Evolutionary conservation across 1,139 yeast genomes (phyloP).

Genomic region (Saccharomycopsis hybrid): DNA sequence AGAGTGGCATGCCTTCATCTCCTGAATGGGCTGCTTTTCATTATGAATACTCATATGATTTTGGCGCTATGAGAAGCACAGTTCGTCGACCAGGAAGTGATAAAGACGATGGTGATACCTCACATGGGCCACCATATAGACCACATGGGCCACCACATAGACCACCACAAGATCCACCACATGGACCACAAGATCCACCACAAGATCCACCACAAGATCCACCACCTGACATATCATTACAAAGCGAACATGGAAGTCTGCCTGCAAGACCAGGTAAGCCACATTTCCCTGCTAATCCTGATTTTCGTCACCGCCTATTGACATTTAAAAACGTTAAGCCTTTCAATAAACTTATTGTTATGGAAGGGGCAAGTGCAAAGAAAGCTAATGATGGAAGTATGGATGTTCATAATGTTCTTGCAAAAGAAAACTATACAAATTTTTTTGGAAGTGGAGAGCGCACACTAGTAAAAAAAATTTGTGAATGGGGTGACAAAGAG

Average conservation of each 20-base stretch:
- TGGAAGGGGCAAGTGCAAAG: constrained; percentile 59
- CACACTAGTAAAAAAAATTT: constrained; percentile 39
- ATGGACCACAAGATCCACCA: neutral
- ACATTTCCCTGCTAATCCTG: no score
- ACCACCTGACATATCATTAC: neutral
- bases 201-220: no score
- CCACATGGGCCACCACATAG: no score
- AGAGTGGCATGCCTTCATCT: constrained; percentile 32
- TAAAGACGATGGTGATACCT: no score
- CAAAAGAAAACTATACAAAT: constrained; percentile 26
- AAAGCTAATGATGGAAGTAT: constrained; percentile 45
- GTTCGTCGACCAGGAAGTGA: constrained; percentile 13
- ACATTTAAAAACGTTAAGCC: constrained; percentile 42
- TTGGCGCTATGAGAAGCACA: constrained; percentile 25
- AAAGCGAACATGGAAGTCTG: constrained; percentile 7
- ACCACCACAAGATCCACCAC: neutral
- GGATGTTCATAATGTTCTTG: constrained; percentile 48
- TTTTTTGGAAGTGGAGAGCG: constrained; percentile 34
- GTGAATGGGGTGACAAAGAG: constrained; percentile 42
- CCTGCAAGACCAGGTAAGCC: no score
- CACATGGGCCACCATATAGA: constrained; percentile 4
- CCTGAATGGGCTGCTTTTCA: constrained; percentile 58
- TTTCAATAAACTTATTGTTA: constrained; percentile 37
- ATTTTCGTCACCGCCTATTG: no score
- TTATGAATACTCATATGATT: constrained; percentile 46